phyloP scores from a whole-genome alignment of 1,284 basidiomycete species.

The Phenoliferia sp. region DNA sequence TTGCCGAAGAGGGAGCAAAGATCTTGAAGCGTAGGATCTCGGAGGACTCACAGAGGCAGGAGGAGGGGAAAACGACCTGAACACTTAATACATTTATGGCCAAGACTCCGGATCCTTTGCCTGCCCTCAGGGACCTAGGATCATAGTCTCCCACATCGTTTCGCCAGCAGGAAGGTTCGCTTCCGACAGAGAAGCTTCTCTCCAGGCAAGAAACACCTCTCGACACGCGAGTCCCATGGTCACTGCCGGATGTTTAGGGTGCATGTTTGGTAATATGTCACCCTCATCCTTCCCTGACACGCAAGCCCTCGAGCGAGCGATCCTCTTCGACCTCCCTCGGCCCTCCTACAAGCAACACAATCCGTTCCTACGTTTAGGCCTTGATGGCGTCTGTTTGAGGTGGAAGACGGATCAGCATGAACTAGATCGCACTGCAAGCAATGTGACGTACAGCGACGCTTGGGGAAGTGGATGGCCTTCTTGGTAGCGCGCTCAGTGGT shows the following conservation, averaged over 20 bases:
- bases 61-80: no score
- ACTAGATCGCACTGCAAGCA: background rate
- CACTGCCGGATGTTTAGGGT: no score
- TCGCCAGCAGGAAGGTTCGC: no score
- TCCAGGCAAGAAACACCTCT: no score
- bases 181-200: no score
- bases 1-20: constrained; percentile 3
- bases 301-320: background rate
- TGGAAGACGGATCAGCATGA: background rate
- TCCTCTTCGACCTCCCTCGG: background rate
- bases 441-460: constrained; percentile 19
- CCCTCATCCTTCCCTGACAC: background rate
- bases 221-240: no score
- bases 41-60: background rate
- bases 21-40: background rate
- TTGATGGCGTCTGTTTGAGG: background rate
- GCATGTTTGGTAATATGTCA: background rate
- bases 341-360: background rate
- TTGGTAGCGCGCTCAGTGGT: constrained; percentile 89
- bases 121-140: no score
- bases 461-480: constrained; percentile 89
- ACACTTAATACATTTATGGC: no score
- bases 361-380: background rate
- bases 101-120: no score
- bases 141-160: no score